Evolutionary conservation across 2,329 filamentous ascomycete genomes (phyloP).

Genomic region (Thielaviopsis musarum): DNA sequence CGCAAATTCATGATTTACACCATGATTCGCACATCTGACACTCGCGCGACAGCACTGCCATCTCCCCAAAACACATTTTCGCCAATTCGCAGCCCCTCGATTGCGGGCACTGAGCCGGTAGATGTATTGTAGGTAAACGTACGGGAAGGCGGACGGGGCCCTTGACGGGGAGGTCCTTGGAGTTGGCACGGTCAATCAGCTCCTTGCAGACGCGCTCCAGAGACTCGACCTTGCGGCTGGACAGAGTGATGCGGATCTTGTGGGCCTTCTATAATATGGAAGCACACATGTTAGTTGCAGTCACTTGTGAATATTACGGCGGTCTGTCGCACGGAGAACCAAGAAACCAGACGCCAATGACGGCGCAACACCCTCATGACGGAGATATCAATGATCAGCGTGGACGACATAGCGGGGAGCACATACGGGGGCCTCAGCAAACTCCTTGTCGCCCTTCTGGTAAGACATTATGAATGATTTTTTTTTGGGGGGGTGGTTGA

Average conservation of each 20-base stretch:
- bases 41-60: too few species aligned
- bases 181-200: slow-evolving; percentile 95
- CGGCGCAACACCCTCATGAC: background rate
- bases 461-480: slow-evolving; percentile 60
- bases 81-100: background rate
- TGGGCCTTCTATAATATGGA: slow-evolving; percentile 56
- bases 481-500: slow-evolving; percentile 14
- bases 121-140: background rate
- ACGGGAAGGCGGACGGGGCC: slow-evolving; percentile 70
- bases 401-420: background rate
- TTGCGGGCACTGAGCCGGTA: background rate
- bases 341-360: background rate
- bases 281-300: slow-evolving; percentile 10
- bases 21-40: background rate
- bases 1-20: background rate
- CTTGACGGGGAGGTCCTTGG: slow-evolving; percentile 97
- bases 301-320: background rate
- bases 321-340: background rate
- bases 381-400: background rate
- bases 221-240: slow-evolving; percentile 81
- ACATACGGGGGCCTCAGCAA: slow-evolving; percentile 71
- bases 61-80: background rate
- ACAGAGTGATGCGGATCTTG: slow-evolving; percentile 97
- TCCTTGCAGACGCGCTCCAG: slow-evolving; percentile 98
- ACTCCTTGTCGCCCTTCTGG: slow-evolving; percentile 90